Base-by-base conservation (phyloP, 1,284 basidiomycete species). In the Rhodotorula sp. region DNA sequence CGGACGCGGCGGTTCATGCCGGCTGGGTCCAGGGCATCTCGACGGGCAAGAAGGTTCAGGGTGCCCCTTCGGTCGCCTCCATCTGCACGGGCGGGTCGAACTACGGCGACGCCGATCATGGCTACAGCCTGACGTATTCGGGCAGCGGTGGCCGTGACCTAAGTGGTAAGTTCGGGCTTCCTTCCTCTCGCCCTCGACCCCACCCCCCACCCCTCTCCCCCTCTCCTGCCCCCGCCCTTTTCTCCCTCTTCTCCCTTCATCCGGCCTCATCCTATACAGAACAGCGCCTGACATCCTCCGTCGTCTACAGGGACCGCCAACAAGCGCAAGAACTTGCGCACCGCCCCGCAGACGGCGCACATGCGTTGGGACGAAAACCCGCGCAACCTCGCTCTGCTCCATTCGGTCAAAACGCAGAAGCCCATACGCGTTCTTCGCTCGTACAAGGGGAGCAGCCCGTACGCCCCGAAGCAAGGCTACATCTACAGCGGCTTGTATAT, bases 351-450 rank as follows among this genome's bases (percentile, higher is more conserved):
- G 80, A 89, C 88, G 76, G 88, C 83, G 53, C 87, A 94, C 79
- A 92, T 94, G 80, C 84, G 83, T 1, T 94, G 91, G 76, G 89
- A 91, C 4, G 46, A 57, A 3, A 61, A 48, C 25, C 46, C 89
- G 69, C 79, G 87, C 77, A 94, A 94, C 79, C 86, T 83, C 71
- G 85, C 89, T 39, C 81, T 94, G 41, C 82, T 86, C 82, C 83
- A 81, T 65, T 92, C 90, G 3, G 86, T 84, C 27, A 85, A 91
- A 78, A 90, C 88, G 0, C 86, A 85, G 71, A 90, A 89, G 69
- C 91, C 91, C 21, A 84, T 94, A 19, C 86, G 92, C 25, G 91
- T 94, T 6, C 88, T 94, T 67, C 86, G 92, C 37, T 92, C 91
- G 0, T 93, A 81, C 84, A 94, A 94, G 79, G 82, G 87, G n/a